Evolutionary conservation across 371 early-diverging fungal species (phyloP).

Genomic region (Rhizomucor pusillus): DNA sequence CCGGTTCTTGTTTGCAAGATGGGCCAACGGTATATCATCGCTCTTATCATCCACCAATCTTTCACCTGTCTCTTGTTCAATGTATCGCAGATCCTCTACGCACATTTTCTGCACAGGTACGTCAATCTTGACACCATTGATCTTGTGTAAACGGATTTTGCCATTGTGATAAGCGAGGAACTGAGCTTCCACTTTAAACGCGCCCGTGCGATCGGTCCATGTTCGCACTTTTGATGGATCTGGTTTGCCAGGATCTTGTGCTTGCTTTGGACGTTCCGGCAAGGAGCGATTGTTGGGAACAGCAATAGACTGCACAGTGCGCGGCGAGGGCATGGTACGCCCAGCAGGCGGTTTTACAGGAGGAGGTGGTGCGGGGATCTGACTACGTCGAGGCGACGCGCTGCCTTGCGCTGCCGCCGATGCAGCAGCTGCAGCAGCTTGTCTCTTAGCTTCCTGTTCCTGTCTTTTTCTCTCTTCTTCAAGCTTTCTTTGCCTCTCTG

Average conservation of each 20-base stretch:
- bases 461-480: slow-evolving; percentile 32
- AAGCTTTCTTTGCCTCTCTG: slow-evolving; percentile 34
- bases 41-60: slow-evolving; percentile 42
- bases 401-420: slow-evolving; percentile 15
- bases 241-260: slow-evolving; percentile 38
- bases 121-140: slow-evolving; percentile 91
- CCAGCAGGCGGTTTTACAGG: slow-evolving; percentile 15
- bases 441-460: slow-evolving; percentile 5
- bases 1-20: slow-evolving; percentile 20
- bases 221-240: slow-evolving; percentile 69
- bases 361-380: slow-evolving; percentile 25
- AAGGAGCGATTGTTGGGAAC: slow-evolving; percentile 21
- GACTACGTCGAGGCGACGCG: slow-evolving; percentile 24
- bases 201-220: slow-evolving; percentile 93
- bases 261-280: slow-evolving; percentile 26
- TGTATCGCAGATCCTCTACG: slow-evolving; percentile 68
- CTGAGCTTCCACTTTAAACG: slow-evolving; percentile 91
- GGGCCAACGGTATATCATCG: slow-evolving; percentile 52
- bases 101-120: slow-evolving; percentile 90
- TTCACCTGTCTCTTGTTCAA: slow-evolving; percentile 55
- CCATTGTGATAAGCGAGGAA: slow-evolving; percentile 74
- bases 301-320: slow-evolving; percentile 24
- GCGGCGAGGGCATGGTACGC: slow-evolving; percentile 12
- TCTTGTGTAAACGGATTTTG: slow-evolving; percentile 88
- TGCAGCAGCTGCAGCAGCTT: slow-evolving; percentile 8